A percentile compares a stretch with the other conserved stretches of the same genome.
These are phyloP conservation scores for Pseudozyma sp. DNA, from an alignment of 1,284 basidiomycete species.

Conservation along the genomic window DNA sequence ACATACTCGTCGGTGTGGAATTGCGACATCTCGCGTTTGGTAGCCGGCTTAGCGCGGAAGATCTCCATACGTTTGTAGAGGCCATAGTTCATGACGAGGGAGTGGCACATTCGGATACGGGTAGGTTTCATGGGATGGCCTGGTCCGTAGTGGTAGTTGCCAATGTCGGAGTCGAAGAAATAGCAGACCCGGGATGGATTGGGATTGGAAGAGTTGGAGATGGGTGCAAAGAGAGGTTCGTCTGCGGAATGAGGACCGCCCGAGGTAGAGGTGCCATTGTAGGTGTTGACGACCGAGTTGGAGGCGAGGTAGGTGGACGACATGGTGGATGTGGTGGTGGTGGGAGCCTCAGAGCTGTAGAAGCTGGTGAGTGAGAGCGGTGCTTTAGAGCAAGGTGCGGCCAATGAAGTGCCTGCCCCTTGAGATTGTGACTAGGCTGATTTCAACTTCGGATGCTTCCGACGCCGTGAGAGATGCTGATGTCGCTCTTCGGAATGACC, in stretches of 20 bases:
- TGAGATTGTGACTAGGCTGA: no score
- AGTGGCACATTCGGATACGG: conserved; percentile 98
- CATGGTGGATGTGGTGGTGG: conserved; percentile 17
- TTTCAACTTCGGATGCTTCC: no score
- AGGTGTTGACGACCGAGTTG: conserved; percentile 46
- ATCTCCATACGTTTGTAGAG: conserved; percentile 71
- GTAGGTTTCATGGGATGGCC: conserved; percentile 75
- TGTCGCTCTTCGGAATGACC: no score
- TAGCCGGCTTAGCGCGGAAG: conserved; percentile 93
- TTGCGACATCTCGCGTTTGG: conserved; percentile 96
- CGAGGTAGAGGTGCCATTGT: conserved; percentile 23
- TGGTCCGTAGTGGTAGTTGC: conserved; percentile 97
- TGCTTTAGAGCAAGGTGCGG: background rate
- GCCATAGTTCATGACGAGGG: conserved; percentile 99
- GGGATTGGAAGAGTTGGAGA: conserved; percentile 44
- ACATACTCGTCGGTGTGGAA: conserved; percentile 95
- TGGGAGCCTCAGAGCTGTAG: no score
- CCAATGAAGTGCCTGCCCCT: no score
- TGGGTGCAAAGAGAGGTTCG: conserved; percentile 52
- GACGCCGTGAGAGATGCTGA: no score
- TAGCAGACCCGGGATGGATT: conserved; percentile 66
- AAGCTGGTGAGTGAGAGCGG: background rate
- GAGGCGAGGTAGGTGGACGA: conserved; percentile 48
- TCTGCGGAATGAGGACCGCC: conserved; percentile 14
- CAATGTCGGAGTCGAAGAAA: conserved; percentile 89